A percentile compares a stretch with the other conserved stretches of the same genome.
phyloP scores from a whole-genome alignment of 2,329 filamentous ascomycete species.

The Colletotrichum sp. region DNA sequence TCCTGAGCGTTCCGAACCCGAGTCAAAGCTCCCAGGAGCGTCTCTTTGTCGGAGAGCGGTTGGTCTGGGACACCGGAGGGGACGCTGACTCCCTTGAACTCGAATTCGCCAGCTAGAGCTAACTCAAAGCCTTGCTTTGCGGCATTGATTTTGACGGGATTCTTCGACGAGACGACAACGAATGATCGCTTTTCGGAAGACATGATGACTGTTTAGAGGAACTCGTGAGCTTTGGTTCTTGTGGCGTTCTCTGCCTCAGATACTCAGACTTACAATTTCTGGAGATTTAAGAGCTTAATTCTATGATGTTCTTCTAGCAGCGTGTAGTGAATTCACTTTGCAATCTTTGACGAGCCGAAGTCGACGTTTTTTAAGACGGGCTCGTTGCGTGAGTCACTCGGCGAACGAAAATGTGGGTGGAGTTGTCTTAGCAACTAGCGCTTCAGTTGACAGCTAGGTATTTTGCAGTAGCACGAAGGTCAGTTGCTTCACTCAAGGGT shows the following conservation, averaged over 20 bases:
- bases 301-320: neutral
- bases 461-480: neutral
- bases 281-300: neutral
- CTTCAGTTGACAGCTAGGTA: neutral
- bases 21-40: conserved; percentile 42
- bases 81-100: conserved; percentile 34
- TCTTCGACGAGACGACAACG: conserved; percentile 42
- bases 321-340: neutral
- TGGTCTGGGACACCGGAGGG: conserved; percentile 44
- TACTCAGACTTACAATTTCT: neutral
- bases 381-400: neutral
- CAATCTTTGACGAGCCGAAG: neutral
- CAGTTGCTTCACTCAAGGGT: neutral
- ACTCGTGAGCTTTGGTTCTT: neutral
- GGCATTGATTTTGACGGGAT: conserved; percentile 44
- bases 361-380: neutral
- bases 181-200: neutral
- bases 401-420: neutral
- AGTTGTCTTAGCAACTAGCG: neutral
- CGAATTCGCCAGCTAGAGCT: conserved; percentile 20
- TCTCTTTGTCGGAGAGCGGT: conserved; percentile 42
- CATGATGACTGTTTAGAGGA: neutral
- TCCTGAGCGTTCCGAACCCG: conserved; percentile 36
- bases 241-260: neutral
- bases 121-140: conserved; percentile 36